Evolutionary conservation across 441 rosid species (phyloP).

Genomic region (Aquilaria agallochum): DNA sequence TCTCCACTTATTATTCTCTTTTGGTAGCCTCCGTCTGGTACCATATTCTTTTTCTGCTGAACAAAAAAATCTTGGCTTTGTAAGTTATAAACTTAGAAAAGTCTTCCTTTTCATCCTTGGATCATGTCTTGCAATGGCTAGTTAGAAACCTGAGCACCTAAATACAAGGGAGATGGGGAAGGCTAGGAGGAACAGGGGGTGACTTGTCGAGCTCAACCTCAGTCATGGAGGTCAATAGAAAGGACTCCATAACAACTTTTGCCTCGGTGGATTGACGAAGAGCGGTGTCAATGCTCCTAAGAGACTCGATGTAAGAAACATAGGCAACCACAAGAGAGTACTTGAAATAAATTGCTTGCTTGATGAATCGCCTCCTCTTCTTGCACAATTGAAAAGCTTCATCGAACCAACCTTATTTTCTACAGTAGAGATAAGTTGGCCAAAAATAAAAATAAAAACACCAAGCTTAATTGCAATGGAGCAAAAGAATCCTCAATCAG

Average conservation of each 20-base stretch:
- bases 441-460: too few relatives aligned
- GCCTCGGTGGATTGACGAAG: slow-evolving; percentile 77
- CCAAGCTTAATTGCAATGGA: too few relatives aligned
- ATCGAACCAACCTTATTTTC: too few relatives aligned
- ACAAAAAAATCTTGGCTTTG: too few relatives aligned
- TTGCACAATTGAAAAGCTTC: too few relatives aligned
- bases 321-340: slow-evolving; percentile 86
- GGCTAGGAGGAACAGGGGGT: slow-evolving; percentile 62
- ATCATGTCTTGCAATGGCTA: slow-evolving; percentile 54
- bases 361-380: slow-evolving; percentile 9
- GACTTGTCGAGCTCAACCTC: too few relatives aligned
- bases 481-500: too few relatives aligned
- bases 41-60: too few relatives aligned
- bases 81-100: too few relatives aligned
- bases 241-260: slow-evolving; percentile 15
- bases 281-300: slow-evolving; percentile 66
- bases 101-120: neutral
- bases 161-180: slow-evolving; percentile 58
- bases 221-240: slow-evolving; percentile 12
- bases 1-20: too few relatives aligned
- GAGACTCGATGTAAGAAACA: slow-evolving; percentile 73
- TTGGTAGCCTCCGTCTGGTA: too few relatives aligned
- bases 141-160: slow-evolving; percentile 41
- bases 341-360: slow-evolving; percentile 66
- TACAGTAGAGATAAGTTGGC: too few relatives aligned